Conservation (phyloP, 2,329 filamentous ascomycete genomes). For the Aspergillus terreus region DNA sequence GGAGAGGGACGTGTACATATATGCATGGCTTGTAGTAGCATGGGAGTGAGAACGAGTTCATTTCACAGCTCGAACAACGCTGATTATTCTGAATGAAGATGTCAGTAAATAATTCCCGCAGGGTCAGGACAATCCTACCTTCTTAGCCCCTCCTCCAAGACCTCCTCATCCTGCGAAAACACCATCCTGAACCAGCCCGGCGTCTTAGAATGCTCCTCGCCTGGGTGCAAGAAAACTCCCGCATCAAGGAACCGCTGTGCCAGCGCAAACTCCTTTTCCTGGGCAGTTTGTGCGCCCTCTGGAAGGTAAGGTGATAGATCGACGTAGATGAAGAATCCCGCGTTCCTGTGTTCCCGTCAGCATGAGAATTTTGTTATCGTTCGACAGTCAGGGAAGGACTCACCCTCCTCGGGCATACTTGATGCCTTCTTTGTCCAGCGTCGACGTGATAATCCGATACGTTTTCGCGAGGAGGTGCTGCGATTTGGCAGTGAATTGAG, state of each 20-base stretch:
- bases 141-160: slow-evolving; percentile 33
- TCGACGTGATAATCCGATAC: slow-evolving; percentile 28
- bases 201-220: slow-evolving; percentile 42
- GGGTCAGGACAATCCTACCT: slow-evolving; percentile 17
- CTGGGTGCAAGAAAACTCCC: slow-evolving; percentile 51
- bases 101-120: neutral
- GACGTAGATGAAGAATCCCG: slow-evolving; percentile 47
- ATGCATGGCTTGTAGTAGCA: too few species aligned
- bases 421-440: slow-evolving; percentile 36
- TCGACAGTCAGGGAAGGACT: neutral
- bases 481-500: slow-evolving; percentile 24
- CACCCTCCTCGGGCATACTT: slow-evolving; percentile 33
- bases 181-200: slow-evolving; percentile 55
- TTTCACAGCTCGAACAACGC: too few species aligned
- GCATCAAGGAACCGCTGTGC: slow-evolving; percentile 42
- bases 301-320: slow-evolving; percentile 42
- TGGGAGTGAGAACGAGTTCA: too few species aligned
- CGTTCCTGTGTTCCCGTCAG: slow-evolving; percentile 28
- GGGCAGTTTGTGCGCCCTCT: slow-evolving; percentile 7
- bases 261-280: slow-evolving; percentile 44
- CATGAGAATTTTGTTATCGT: neutral
- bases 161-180: slow-evolving; percentile 39
- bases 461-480: slow-evolving; percentile 18
- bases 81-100: neutral
- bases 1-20: too few species aligned